phyloP scores from a whole-genome alignment of 2,329 filamentous ascomycete species.

The Tolypocladium tundrense region DNA sequence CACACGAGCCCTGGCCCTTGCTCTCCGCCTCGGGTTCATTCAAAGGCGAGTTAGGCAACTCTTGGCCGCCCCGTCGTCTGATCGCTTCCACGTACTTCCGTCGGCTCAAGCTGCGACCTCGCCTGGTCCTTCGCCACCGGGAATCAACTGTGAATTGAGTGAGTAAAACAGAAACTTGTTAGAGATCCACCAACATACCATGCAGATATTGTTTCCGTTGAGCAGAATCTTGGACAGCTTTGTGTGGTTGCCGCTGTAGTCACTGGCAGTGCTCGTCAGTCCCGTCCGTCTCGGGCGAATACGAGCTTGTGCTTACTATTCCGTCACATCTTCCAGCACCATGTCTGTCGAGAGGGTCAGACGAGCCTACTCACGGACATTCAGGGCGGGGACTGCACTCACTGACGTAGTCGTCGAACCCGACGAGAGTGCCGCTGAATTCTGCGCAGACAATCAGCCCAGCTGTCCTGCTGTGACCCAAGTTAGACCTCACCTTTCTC shows the following conservation, averaged over 20 bases:
- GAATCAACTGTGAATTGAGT: conserved; percentile 51
- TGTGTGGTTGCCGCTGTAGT: conserved; percentile 78
- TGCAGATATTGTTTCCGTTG: conserved; percentile 98
- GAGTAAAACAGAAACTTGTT: neutral
- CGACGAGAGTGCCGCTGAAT: conserved; percentile 87
- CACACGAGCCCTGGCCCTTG: neutral
- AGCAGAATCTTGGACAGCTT: conserved; percentile 91
- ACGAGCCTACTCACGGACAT: neutral
- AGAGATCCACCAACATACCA: conserved; percentile 51
- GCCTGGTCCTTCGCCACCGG: conserved; percentile 61
- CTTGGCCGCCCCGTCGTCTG: neutral
- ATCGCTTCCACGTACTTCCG: neutral
- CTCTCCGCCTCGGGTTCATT: neutral
- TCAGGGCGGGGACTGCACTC: conserved; percentile 35
- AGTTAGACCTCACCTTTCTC: conserved; percentile 63
- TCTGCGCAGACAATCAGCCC: conserved; percentile 42
- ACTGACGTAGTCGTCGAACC: conserved; percentile 99
- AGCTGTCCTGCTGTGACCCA: neutral
- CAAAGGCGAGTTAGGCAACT: neutral
- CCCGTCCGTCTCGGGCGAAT: neutral
- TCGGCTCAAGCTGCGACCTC: neutral
- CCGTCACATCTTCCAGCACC: conserved; percentile 94
- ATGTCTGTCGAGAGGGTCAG: conserved; percentile 57
- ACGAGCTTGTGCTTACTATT: conserved; percentile 56
- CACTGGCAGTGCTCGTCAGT: conserved; percentile 43